Base-by-base conservation (phyloP, 257 asterid species). In the Scutellaria galericulata region DNA sequence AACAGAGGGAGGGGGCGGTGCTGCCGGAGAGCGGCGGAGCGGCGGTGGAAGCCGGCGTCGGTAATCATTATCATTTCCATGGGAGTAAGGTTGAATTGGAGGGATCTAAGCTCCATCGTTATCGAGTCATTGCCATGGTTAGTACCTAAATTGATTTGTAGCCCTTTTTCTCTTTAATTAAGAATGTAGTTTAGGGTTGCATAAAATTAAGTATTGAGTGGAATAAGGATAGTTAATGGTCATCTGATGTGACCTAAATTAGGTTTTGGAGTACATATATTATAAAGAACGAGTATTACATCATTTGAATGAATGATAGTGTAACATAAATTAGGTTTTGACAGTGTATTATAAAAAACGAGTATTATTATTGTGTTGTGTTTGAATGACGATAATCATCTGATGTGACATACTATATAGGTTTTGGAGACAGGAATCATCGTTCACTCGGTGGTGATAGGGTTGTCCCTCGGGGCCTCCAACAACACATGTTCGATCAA, bases 61-160 rank as follows among this genome's bases (percentile, higher is more conserved):
- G 53, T 12, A 6, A 54, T 1, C 61, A 52, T 14, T 7, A 22
- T 24, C 61, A 77, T 41, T 14, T 50, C n/a, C 88, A 85, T 51
- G 57, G 72, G 18, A 61, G 77, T 2, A 82, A 75, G 77, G 4
- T 48, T 42, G 83, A 45, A 5, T 52, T 8, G 2, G 72, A 45
- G 3, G 90, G 75, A 0, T 6, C 86, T 1, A 71, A 79, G 44
- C 79, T 88, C 57, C 73, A 84, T 37, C 92, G 91, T 13, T 83
- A 83, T 73, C 73, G 90, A 56, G 89, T 88, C 12, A 77, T 85
- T 63, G 90, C 90, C 52, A 83, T 83, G 90, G 92, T 88, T 5
- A 77, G 83, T 82, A 6, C 3, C 14, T 70, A 22, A 15, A 20
- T 64, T 31, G 37, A 31, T 31, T 31, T 31, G 3, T 31, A 31